phyloP scores from a whole-genome alignment of 495 filamentous ascomycete genomes.

The Penicillium longicatenatum region DNA sequence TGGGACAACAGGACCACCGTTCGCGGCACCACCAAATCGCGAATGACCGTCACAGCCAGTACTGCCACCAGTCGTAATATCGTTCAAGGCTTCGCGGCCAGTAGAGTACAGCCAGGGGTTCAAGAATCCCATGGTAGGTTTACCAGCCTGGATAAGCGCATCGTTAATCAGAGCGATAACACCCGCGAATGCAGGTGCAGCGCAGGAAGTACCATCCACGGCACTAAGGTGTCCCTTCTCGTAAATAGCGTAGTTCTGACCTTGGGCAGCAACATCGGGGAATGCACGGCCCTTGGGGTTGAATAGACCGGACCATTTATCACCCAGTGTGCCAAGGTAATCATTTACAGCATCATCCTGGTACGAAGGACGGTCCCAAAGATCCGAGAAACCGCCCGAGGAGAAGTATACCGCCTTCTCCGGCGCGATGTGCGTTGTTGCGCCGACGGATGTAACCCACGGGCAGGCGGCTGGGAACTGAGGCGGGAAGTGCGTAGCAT shows the following conservation, averaged over 20 bases:
- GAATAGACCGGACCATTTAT: slow-evolving; percentile 51
- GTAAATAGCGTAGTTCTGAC: slow-evolving; percentile 53
- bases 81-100: slow-evolving; percentile 57
- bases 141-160: slow-evolving; percentile 55
- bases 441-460: slow-evolving; percentile 72
- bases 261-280: slow-evolving; percentile 73
- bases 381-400: slow-evolving; percentile 70
- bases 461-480: slow-evolving; percentile 74
- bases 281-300: slow-evolving; percentile 68
- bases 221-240: slow-evolving; percentile 51
- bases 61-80: slow-evolving; percentile 61
- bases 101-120: slow-evolving; percentile 73
- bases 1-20: slow-evolving; percentile 41
- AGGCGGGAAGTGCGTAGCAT: slow-evolving; percentile 65
- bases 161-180: slow-evolving; percentile 70
- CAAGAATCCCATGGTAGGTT: slow-evolving; percentile 66
- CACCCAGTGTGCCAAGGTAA: slow-evolving; percentile 57
- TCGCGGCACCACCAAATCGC: slow-evolving; percentile 40
- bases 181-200: slow-evolving; percentile 62
- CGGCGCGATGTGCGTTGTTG: slow-evolving; percentile 58
- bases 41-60: slow-evolving; percentile 58
- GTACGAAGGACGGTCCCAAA: slow-evolving; percentile 61
- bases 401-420: slow-evolving; percentile 59
- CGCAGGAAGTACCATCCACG: slow-evolving; percentile 67
- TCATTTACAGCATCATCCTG: slow-evolving; percentile 57